These are phyloP conservation scores for Teunomyces lycoperdinae DNA, from an alignment of 805 yeast species.

Conservation along the genomic window DNA sequence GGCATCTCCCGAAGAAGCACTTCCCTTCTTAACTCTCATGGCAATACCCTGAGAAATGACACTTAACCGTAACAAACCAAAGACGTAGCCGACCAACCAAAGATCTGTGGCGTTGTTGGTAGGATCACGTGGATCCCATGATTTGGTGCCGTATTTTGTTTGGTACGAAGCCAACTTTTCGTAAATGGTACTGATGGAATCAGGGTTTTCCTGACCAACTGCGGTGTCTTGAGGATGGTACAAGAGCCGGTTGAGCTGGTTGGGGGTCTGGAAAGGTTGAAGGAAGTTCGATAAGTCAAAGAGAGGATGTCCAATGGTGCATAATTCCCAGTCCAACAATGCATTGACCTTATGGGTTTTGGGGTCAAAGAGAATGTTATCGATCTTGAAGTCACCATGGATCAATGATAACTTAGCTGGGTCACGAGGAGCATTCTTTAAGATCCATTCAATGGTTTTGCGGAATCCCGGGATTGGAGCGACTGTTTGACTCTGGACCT, in stretches of 20 bases:
- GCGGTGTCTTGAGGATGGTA: slow-evolving; percentile 25
- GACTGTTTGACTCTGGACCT: slow-evolving; percentile 35
- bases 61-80: slow-evolving; percentile 52
- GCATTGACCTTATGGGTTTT: slow-evolving; percentile 49
- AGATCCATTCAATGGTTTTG: slow-evolving; percentile 40
- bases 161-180: slow-evolving; percentile 27
- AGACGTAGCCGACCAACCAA: slow-evolving; percentile 55
- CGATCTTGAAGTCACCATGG: slow-evolving; percentile 65
- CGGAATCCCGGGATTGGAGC: slow-evolving; percentile 49
- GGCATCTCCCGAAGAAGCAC: slow-evolving; percentile 54
- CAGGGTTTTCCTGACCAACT: slow-evolving; percentile 33
- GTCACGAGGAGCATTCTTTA: slow-evolving; percentile 45
- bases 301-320: slow-evolving; percentile 63
- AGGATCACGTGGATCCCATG: slow-evolving; percentile 32
- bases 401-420: slow-evolving; percentile 45
- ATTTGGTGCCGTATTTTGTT: slow-evolving; percentile 15
- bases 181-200: slow-evolving; percentile 17
- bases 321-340: slow-evolving; percentile 63
- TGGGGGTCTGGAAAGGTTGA: slow-evolving; percentile 51
- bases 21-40: slow-evolving; percentile 50
- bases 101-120: slow-evolving; percentile 42
- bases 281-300: slow-evolving; percentile 59
- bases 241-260: slow-evolving; percentile 27
- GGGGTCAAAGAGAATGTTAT: slow-evolving; percentile 61
- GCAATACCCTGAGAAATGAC: slow-evolving; percentile 65